Evolutionary conservation across 2,329 filamentous ascomycete genomes (phyloP).

Genomic region (Setomelanomma holmii): DNA sequence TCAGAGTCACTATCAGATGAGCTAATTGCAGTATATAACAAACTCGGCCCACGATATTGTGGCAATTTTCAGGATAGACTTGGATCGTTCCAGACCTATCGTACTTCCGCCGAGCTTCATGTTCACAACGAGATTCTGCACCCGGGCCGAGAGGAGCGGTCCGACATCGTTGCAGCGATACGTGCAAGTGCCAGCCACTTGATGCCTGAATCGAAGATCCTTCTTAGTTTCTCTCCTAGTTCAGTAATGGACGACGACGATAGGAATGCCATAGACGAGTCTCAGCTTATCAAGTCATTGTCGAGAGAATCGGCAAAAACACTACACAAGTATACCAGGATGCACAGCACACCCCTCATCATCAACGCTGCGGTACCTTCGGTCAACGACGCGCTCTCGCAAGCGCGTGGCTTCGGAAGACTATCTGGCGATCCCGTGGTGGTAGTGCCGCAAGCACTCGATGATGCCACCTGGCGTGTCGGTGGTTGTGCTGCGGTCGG

Average conservation of each 20-base stretch:
- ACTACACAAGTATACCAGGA: constrained; percentile 72
- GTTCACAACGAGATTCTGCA: constrained; percentile 90
- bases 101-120: constrained; percentile 87
- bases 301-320: constrained; percentile 74
- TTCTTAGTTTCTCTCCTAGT: constrained; percentile 83
- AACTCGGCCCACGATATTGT: constrained; percentile 87
- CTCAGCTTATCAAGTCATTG: constrained; percentile 76
- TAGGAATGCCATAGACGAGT: constrained; percentile 73
- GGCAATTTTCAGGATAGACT: constrained; percentile 97
- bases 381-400: constrained; percentile 86
- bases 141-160: constrained; percentile 86
- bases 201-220: constrained; percentile 78
- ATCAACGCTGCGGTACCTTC: constrained; percentile 88
- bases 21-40: constrained; percentile 86
- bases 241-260: constrained; percentile 84
- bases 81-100: constrained; percentile 95
- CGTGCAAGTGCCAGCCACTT: constrained; percentile 82
- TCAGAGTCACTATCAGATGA: constrained; percentile 90
- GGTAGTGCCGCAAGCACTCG: constrained; percentile 80
- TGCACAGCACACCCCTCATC: constrained; percentile 78
- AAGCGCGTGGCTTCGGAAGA: constrained; percentile 79
- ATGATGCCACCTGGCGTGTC: constrained; percentile 90
- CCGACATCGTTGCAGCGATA: constrained; percentile 89
- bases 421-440: constrained; percentile 85
- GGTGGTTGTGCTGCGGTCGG: constrained; percentile 89